Percentiles rank a stretch among this genome's conserved stretches.
phyloP scores from a whole-genome alignment of 257 asterid genomes.

The Ligustrum vulgare region DNA sequence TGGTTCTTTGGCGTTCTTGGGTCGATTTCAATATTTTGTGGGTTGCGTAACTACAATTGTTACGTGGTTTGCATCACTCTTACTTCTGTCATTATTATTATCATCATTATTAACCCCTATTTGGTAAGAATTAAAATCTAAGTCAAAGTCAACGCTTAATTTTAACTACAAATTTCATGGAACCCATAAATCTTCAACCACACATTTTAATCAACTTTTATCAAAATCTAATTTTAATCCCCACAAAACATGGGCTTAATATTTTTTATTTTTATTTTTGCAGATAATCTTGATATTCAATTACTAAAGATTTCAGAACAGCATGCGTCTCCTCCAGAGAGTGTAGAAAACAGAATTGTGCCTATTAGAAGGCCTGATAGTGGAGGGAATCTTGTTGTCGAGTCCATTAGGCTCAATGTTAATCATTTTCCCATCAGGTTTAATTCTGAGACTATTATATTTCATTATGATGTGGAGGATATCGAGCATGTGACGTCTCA shows the following conservation, averaged over 20 bases:
- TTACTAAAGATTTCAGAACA: slow-evolving; percentile 27
- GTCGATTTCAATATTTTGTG: no score
- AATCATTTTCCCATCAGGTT: slow-evolving; percentile 58
- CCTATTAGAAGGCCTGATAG: slow-evolving; percentile 57
- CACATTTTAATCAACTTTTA: no score
- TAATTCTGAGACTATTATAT: slow-evolving; percentile 29
- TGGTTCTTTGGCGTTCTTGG: no score
- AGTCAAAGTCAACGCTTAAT: no score
- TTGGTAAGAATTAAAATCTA: no score
- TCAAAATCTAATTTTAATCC: not conserved
- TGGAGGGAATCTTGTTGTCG: slow-evolving; percentile 43
- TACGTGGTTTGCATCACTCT: no score
- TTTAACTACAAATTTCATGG: no score
- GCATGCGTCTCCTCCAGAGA: slow-evolving; percentile 10
- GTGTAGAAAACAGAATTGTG: slow-evolving; percentile 21
- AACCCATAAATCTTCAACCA: no score
- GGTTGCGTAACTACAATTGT: no score
- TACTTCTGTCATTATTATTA: no score
- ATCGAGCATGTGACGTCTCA: slow-evolving; percentile 33
- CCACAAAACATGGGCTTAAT: not conserved
- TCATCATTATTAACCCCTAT: no score
- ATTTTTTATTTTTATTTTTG: not conserved
- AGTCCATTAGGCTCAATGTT: slow-evolving; percentile 41
- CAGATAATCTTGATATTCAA: slow-evolving; percentile 28
- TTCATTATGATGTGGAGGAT: slow-evolving; percentile 57